Evolutionary conservation across 768 basidiomycete species (phyloP).

Genomic region (Suillus occidentalis): DNA sequence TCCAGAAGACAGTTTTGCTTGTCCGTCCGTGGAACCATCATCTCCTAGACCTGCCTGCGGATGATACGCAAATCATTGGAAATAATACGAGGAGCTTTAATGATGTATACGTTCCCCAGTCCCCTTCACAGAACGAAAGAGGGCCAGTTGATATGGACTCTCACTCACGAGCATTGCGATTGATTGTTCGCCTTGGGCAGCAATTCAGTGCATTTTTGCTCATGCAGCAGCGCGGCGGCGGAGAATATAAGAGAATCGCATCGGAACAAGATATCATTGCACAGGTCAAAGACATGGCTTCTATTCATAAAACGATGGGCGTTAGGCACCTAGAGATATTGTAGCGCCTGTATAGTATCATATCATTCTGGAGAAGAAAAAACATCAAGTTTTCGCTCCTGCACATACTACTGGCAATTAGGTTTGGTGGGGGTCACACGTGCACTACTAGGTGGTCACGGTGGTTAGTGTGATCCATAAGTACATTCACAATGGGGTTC

Average conservation of each 20-base stretch:
- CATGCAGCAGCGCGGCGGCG: neutral
- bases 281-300: neutral
- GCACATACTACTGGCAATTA: too few species aligned
- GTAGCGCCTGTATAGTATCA: neutral
- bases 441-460: too few species aligned
- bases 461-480: too few species aligned
- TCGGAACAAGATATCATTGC: neutral
- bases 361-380: too few species aligned
- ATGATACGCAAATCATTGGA: neutral
- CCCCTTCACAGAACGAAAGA: neutral
- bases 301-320: neutral
- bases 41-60: neutral
- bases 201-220: neutral
- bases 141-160: neutral
- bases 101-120: neutral
- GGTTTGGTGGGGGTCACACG: too few species aligned
- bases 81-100: neutral
- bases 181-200: slow-evolving; percentile 1
- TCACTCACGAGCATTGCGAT: neutral
- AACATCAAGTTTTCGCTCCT: too few species aligned
- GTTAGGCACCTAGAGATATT: neutral
- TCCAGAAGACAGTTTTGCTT: neutral
- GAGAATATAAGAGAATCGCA: neutral
- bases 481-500: too few species aligned
- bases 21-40: neutral